Percentiles rank a stretch among this genome's conserved stretches.
Evolutionary conservation across 2,329 filamentous ascomycete species (phyloP).

Genomic region (Colletotrichum tofieldiae): DNA sequence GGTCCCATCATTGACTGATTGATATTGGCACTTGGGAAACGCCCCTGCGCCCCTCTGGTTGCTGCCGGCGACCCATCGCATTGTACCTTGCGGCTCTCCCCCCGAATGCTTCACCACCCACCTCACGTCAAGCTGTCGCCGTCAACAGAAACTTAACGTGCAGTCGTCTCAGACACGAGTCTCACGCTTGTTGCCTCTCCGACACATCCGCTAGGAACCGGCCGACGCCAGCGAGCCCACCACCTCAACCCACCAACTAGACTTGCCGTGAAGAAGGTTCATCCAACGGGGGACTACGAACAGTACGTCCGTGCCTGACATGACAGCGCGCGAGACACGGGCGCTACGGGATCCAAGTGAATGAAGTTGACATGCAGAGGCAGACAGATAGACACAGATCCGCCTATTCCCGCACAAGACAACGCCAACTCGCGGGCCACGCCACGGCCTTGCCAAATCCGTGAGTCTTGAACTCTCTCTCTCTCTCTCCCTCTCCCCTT

Average conservation of each 20-base stretch:
- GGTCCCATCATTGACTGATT: slow-evolving; percentile 3
- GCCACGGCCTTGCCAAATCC: slow-evolving; percentile 29
- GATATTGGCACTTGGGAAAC: neutral
- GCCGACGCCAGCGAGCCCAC: slow-evolving; percentile 23
- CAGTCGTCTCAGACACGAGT: slow-evolving; percentile 39
- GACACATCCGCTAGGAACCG: slow-evolving; percentile 28
- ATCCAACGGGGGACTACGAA: slow-evolving; percentile 27
- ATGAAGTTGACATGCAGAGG: slow-evolving; percentile 37
- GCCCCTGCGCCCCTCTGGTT: neutral
- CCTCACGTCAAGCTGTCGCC: neutral
- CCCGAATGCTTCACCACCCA: neutral
- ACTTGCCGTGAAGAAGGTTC: slow-evolving; percentile 27
- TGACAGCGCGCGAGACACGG: slow-evolving; percentile 41
- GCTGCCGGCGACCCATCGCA: slow-evolving; percentile 16
- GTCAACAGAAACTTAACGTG: slow-evolving; percentile 17
- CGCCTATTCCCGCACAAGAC: slow-evolving; percentile 41
- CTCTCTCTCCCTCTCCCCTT: slow-evolving; percentile 9
- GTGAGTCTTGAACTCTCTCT: slow-evolving; percentile 39
- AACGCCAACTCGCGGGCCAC: slow-evolving; percentile 19
- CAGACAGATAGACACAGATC: slow-evolving; percentile 36
- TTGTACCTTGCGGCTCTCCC: slow-evolving; percentile 6
- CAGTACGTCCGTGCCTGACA: slow-evolving; percentile 43
- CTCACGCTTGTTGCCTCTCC: slow-evolving; percentile 35
- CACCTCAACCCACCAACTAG: neutral
- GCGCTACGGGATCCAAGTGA: slow-evolving; percentile 32